phyloP scores from a whole-genome alignment of 441 rosid species.

The Sinapis alba region DNA sequence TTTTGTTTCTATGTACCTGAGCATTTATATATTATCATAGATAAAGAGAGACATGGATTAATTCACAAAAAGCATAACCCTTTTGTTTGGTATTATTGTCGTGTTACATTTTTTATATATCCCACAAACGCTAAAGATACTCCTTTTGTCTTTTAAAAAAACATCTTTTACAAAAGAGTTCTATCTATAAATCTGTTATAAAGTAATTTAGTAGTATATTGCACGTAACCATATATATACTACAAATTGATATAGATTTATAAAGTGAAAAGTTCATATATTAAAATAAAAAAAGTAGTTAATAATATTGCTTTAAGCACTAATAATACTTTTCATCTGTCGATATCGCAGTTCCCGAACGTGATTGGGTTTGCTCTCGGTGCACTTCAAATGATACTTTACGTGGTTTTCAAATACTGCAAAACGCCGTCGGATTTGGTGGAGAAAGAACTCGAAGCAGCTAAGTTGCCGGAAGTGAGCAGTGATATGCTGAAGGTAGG shows the following conservation, averaged over 20 bases:
- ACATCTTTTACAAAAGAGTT: neutral
- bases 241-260: neutral
- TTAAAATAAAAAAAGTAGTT: slow-evolving; percentile 12
- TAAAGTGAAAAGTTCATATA: slow-evolving; percentile 17
- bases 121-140: slow-evolving; percentile 27
- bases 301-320: slow-evolving; percentile 18
- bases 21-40: slow-evolving; percentile 15
- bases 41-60: slow-evolving; percentile 3
- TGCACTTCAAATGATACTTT: slow-evolving; percentile 51
- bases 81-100: slow-evolving; percentile 30
- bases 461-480: slow-evolving; percentile 34
- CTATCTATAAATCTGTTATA: neutral
- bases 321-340: slow-evolving; percentile 5
- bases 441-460: slow-evolving; percentile 28
- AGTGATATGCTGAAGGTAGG: slow-evolving; percentile 37
- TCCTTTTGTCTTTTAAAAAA: neutral
- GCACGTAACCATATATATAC: neutral
- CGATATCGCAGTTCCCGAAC: slow-evolving; percentile 47
- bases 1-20: slow-evolving; percentile 31
- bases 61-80: slow-evolving; percentile 16
- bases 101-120: neutral
- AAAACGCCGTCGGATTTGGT: slow-evolving; percentile 32
- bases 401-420: slow-evolving; percentile 41
- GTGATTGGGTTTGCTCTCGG: slow-evolving; percentile 52
- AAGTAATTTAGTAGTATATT: neutral